A percentile compares a stretch with the other conserved stretches of the same genome.
Conservation (phyloP, 345 rosid species). For the Garcia nutans region DNA sequence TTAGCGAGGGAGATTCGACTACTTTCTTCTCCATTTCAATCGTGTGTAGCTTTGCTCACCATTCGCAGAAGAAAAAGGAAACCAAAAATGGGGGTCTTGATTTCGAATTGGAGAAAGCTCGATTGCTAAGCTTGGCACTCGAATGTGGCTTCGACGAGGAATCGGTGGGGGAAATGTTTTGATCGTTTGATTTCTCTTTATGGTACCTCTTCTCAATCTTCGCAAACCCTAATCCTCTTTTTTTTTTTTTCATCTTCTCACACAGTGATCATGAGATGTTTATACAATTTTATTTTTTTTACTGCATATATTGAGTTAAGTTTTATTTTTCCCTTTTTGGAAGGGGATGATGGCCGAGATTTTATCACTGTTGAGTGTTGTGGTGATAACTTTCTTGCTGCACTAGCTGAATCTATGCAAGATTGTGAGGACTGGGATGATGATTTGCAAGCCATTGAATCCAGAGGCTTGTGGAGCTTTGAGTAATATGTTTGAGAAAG, state of each 20-base stretch:
- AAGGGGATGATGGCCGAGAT: constrained; percentile 82
- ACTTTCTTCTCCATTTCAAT: background rate
- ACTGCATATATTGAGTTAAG: background rate
- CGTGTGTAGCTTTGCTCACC: background rate
- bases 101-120: constrained; percentile 62
- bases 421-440: constrained; percentile 84
- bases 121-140: constrained; percentile 64
- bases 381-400: constrained; percentile 82
- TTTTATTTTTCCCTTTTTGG: background rate
- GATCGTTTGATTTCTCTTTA: constrained; percentile 72
- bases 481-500: constrained; percentile 47
- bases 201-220: constrained; percentile 34
- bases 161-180: constrained; percentile 54
- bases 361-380: constrained; percentile 77
- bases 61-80: background rate
- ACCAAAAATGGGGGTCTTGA: constrained; percentile 41
- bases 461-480: constrained; percentile 79
- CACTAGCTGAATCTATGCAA: constrained; percentile 70
- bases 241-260: background rate
- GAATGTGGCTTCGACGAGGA: constrained; percentile 69
- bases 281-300: no score
- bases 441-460: constrained; percentile 62
- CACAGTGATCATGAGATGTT: no score
- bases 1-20: constrained; percentile 23
- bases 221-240: constrained; percentile 1